Base-by-base conservation (phyloP, 2,329 filamentous ascomycete genomes). In the Neonectria punicea region DNA sequence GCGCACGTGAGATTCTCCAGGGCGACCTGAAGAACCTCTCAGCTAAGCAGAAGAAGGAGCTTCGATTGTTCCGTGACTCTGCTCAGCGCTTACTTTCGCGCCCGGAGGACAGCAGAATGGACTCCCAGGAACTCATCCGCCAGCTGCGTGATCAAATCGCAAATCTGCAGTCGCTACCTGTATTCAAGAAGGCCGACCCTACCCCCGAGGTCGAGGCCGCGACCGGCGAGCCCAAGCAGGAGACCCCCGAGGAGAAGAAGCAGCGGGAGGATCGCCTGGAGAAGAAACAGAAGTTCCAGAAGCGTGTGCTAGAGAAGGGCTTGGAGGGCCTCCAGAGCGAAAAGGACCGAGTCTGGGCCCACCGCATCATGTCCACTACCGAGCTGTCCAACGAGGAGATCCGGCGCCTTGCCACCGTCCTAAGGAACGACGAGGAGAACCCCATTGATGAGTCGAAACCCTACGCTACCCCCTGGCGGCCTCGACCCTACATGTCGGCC, bases 401-500 rank as follows among this genome's bases (percentile, higher is more conserved):
- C 67, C 75, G 80, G 60, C 80, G 84, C 58, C 84, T 92, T 22
- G 81, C 83, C 58, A 67, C 78, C 47, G 83, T 93, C 22, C 85
- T 96, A 51, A 81, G 84, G 58, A 83, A 87, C 71, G 87, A 92
- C 75, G 83, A 85, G 61, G 88, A 93, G 77, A 97, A 98, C 81
- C 91, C 93, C 0, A 81, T 91, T 65, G 93, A 98, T 79, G 80
- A 80, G 51, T 81, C 79, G 62, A 97, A 97, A 81, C 93, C 96
- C 4, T 99, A 99, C 78, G 87, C 87, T 5, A 98, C 94, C 2
- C 96, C 96, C 13, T 99, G 96, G 96, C 83, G 86, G 69, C 96
- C 96, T 13, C 87, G 94, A 61, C 87, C 91, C 57, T 98, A 88
- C 80, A 97, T 99, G 92, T 86, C 88, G 56, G 90, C 94, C 0